Conservation (phyloP, 345 rosid species). For the Eucalyptus caleyi region DNA sequence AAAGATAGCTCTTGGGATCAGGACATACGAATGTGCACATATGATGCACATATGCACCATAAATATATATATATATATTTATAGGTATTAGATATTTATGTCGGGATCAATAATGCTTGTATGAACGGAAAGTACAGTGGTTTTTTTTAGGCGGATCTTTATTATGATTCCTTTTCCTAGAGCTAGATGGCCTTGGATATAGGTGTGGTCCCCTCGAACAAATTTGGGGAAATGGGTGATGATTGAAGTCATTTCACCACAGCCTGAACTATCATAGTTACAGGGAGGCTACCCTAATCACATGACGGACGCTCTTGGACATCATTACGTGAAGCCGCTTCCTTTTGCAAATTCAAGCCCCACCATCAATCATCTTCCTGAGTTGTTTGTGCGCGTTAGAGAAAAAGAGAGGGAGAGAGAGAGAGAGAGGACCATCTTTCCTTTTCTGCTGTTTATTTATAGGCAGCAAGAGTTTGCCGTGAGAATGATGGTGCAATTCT, state of each 20-base stretch:
- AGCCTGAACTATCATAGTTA: background rate
- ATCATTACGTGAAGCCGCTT: background rate
- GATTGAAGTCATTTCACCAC: background rate
- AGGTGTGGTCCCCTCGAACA: background rate
- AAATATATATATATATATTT: background rate
- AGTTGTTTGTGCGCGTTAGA: background rate
- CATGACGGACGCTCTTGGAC: background rate
- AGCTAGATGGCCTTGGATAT: background rate
- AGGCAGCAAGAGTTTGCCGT: background rate
- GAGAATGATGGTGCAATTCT: background rate
- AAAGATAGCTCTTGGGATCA: background rate
- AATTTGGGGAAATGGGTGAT: background rate
- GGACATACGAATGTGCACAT: background rate
- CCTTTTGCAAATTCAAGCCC: background rate
- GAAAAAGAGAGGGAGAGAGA: background rate
- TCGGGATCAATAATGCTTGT: background rate
- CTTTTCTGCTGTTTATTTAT: background rate
- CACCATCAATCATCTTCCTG: background rate
- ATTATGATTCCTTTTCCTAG: background rate
- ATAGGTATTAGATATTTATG: background rate
- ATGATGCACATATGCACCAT: background rate
- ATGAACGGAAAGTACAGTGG: background rate
- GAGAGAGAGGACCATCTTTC: background rate
- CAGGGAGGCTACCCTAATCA: background rate
- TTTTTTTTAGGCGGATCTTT: background rate